A percentile compares a stretch with the other conserved stretches of the same genome.
These are phyloP conservation scores for Hibiscus mutabilis DNA, from an alignment of 345 rosid species.

Conservation along the genomic window DNA sequence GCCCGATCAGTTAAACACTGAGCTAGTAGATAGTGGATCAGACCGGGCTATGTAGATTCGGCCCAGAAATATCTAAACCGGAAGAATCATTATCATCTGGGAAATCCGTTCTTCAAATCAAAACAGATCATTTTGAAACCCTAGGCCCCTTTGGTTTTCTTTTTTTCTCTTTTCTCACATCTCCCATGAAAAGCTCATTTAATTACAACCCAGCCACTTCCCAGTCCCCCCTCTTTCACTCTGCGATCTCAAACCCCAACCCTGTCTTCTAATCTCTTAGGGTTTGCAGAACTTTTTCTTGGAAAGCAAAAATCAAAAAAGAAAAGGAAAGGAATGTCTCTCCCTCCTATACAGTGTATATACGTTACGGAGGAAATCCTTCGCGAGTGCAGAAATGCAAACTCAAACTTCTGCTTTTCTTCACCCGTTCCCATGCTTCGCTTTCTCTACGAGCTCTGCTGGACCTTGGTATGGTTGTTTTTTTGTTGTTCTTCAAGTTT, in stretches of 20 bases:
- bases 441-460: conserved; percentile 90
- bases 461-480: conserved; percentile 40
- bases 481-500: background rate
- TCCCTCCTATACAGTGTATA: conserved; percentile 59
- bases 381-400: conserved; percentile 76
- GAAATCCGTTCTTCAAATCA: background rate
- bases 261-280: background rate
- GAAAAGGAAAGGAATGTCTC: conserved; percentile 33
- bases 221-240: background rate
- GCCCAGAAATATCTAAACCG: too few species aligned
- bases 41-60: too few species aligned
- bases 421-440: conserved; percentile 72
- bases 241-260: background rate
- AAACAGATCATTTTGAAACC: background rate
- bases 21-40: too few species aligned
- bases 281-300: background rate
- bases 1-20: too few species aligned
- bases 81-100: background rate
- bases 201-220: conserved; percentile 4
- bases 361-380: conserved; percentile 65
- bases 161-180: background rate
- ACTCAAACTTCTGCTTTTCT: conserved; percentile 43
- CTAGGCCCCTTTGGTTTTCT: background rate
- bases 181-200: background rate
- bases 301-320: background rate